Evolutionary conservation across 345 rosid genomes (phyloP), one percentile per base, ranked within the genome.

Genomic region (Heritiera fomes): DNA sequence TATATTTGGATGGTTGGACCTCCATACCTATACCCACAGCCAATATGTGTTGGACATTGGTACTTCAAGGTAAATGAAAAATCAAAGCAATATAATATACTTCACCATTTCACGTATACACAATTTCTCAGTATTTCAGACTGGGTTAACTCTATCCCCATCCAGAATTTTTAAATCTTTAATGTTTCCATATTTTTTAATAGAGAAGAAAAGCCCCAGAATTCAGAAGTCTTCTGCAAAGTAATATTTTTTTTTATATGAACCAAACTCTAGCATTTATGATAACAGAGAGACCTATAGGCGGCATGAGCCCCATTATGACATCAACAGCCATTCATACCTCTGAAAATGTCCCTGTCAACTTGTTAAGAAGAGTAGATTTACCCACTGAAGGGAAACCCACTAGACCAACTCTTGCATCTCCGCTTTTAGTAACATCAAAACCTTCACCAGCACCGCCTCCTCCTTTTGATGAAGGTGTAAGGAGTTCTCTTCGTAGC

Each of bases 331-430:
- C 34, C 18, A 71, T 34, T 52, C 83, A 73, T 83, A 94, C 99
- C 98, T 96, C 99, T 10, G 99, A 96, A 78, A 96, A 92, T 0
- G 99, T 94, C 62, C 99, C 98, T 0, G 98, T 96, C 38, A 96
- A 82, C 80, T 96, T 96, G 82, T 96, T 96, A 78, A 96, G 80
- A 82, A 96, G 95, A n/a, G 99, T 96, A 59, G 99, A 96, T 82
- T 96, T 96, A 77, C 99, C 99, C 80, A 96, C 97, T 0, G 98
- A 96, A 77, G 99, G 99, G 78, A 96, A 96, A 17, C 98, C 98
- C 28, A 96, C 95, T 7, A 96, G 87, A 72, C 99, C 99, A 85
- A 96, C 98, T 85, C 99, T 87, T 49, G 98, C 93, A 82, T 92
- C 98, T 71, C 98, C 98, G 80, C 99, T 94, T 87, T 92, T 94